Percentiles rank a stretch among this genome's conserved stretches.
Evolutionary conservation across 768 basidiomycete species (phyloP).

Genomic region (Exidia glandulosa): DNA sequence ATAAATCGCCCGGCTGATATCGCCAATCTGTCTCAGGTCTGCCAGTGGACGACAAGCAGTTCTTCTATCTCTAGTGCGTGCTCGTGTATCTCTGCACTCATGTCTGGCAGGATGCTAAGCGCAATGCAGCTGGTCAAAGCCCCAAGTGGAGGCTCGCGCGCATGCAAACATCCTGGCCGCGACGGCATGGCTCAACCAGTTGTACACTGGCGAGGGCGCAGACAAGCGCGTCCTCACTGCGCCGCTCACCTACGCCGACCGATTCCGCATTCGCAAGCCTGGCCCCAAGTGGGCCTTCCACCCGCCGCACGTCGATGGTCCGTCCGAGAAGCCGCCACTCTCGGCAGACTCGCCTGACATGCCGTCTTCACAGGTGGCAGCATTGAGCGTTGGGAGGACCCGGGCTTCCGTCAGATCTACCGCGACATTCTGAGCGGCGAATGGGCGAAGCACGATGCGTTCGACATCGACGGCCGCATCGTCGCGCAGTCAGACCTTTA

Average conservation of each 20-base stretch:
- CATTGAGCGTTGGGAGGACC: conserved; percentile 69
- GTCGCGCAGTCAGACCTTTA: conserved; percentile 56
- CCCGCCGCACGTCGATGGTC: conserved; percentile 42
- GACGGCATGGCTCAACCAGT: conserved; percentile 48
- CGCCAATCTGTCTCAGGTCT: conserved; percentile 35
- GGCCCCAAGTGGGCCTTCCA: conserved; percentile 38
- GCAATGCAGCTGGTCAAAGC: conserved; percentile 30
- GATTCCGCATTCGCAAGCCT: conserved; percentile 63
- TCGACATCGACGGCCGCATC: conserved; percentile 47
- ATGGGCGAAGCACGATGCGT: conserved; percentile 59
- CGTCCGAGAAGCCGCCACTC: background rate
- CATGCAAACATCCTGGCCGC: conserved; percentile 54
- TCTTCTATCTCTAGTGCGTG: conserved; percentile 61
- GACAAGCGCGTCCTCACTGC: background rate
- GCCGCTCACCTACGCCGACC: conserved; percentile 53
- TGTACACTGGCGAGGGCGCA: conserved; percentile 35
- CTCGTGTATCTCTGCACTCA: conserved; percentile 5
- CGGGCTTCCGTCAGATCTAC: conserved; percentile 37
- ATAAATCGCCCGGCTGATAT: background rate
- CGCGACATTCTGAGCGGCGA: conserved; percentile 45
- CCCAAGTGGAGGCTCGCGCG: conserved; percentile 58
- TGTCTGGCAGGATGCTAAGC: conserved; percentile 3
- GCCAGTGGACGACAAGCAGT: conserved; percentile 53
- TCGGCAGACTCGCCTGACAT: background rate
- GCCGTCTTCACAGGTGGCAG: conserved; percentile 47